Percentiles rank a stretch among this genome's conserved stretches.
Conservation (phyloP, 1,284 basidiomycete genomes). For the Phellopilus nigrolimitatus region DNA sequence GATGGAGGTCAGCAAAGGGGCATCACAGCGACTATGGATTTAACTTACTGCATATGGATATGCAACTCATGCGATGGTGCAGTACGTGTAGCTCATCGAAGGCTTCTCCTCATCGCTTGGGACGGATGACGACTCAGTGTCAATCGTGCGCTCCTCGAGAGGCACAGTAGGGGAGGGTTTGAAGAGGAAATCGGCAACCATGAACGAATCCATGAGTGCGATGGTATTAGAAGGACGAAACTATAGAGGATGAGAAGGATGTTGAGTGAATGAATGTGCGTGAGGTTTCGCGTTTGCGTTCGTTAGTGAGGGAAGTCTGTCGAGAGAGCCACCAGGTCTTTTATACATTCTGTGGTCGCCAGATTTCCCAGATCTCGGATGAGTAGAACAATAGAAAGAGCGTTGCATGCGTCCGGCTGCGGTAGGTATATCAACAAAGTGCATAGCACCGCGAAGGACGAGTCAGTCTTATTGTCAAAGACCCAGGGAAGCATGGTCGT, state of each 20-base stretch:
- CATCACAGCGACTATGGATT: not conserved
- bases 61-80: not conserved
- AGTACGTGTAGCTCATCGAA: not conserved
- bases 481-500: too few relatives aligned
- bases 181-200: not conserved
- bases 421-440: too few relatives aligned
- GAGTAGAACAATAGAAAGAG: too few relatives aligned
- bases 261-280: not conserved
- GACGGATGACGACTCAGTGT: not conserved
- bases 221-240: not conserved
- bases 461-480: too few relatives aligned
- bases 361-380: too few relatives aligned
- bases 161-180: not conserved
- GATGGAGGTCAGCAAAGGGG: not conserved
- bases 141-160: not conserved
- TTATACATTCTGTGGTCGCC: not conserved
- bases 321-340: not conserved
- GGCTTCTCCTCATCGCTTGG: slow-evolving; percentile 1
- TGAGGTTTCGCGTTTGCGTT: not conserved
- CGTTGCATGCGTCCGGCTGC: too few relatives aligned
- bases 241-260: not conserved
- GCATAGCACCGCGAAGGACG: too few relatives aligned
- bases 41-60: not conserved
- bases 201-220: slow-evolving; percentile 2
- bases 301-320: not conserved